These are phyloP conservation scores for Aspergillus thermomutatus DNA, from an alignment of 2,329 filamentous ascomycete genomes.

Conservation along the genomic window DNA sequence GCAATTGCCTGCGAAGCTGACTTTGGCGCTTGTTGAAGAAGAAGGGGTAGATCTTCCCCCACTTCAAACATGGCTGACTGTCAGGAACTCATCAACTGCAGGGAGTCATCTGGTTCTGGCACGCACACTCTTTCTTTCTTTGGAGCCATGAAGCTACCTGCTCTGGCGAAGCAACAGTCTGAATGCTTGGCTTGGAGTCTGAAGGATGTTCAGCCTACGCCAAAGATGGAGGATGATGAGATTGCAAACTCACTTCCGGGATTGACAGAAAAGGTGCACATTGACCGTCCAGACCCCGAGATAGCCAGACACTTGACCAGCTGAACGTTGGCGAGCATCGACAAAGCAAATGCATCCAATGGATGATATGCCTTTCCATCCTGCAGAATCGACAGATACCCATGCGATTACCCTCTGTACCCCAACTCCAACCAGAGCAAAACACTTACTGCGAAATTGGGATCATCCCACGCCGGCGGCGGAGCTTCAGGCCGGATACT, in stretches of 20 bases:
- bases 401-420: not conserved
- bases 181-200: conserved; percentile 24
- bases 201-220: not conserved
- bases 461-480: conserved; percentile 18
- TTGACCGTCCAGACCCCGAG: conserved; percentile 4
- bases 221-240: not conserved
- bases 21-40: conserved; percentile 22
- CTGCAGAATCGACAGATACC: conserved; percentile 4
- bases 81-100: not conserved
- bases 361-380: conserved; percentile 23
- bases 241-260: conserved; percentile 22
- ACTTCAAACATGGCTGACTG: conserved; percentile 2
- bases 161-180: conserved; percentile 17
- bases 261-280: conserved; percentile 23
- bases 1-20: conserved; percentile 21
- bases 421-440: not conserved
- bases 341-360: conserved; percentile 24
- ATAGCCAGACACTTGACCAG: conserved; percentile 21
- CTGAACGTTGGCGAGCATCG: conserved; percentile 26
- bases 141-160: conserved; percentile 22
- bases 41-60: conserved; percentile 19
- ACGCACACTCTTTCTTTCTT: conserved; percentile 21
- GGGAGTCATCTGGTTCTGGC: not conserved
- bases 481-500: conserved; percentile 19
- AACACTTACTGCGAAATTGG: conserved; percentile 19